phyloP scores from a whole-genome alignment of 1,139 yeast genomes.

The Barnettozyma hawaiiensis region DNA sequence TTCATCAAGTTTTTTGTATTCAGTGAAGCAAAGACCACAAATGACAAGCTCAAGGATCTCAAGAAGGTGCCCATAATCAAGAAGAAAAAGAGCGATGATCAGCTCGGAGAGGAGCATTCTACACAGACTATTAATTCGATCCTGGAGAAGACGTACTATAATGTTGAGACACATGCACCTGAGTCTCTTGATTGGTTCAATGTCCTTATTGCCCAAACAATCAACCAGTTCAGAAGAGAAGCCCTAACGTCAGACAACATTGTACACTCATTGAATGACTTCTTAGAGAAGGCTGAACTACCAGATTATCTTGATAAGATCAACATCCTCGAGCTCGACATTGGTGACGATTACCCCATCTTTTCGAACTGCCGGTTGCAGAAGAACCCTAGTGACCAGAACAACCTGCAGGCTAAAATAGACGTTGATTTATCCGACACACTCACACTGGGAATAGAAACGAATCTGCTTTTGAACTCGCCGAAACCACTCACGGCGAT shows the following conservation, averaged over 20 bases:
- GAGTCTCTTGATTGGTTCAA: slow-evolving; percentile 97
- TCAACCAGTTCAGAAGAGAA: slow-evolving; percentile 79
- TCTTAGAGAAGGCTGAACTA: slow-evolving; percentile 36
- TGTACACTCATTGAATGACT: slow-evolving; percentile 64
- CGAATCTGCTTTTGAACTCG: slow-evolving; percentile 72
- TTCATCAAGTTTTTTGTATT: slow-evolving; percentile 86
- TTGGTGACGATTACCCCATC: slow-evolving; percentile 94
- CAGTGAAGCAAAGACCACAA: slow-evolving; percentile 51
- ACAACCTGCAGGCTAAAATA: slow-evolving; percentile 77
- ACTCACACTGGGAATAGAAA: slow-evolving; percentile 82
- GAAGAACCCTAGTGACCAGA: slow-evolving; percentile 39
- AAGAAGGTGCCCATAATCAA: slow-evolving; percentile 22
- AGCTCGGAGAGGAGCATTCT: slow-evolving; percentile 27
- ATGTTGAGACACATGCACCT: slow-evolving; percentile 78
- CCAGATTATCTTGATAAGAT: slow-evolving; percentile 82
- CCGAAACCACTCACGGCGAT: slow-evolving; percentile 85
- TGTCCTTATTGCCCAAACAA: slow-evolving; percentile 85
- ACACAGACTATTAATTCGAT: slow-evolving; percentile 41
- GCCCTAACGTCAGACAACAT: slow-evolving; percentile 82
- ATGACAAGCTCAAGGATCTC: slow-evolving; percentile 32
- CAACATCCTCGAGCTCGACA: slow-evolving; percentile 78
- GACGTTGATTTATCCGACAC: slow-evolving; percentile 92
- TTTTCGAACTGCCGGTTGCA: slow-evolving; percentile 87
- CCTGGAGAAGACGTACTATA: slow-evolving; percentile 86
- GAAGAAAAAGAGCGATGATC: slow-evolving; percentile 21